Base-by-base conservation (phyloP, 108 stramenopile genomes). In the Fistulifera pelliculosa region DNA sequence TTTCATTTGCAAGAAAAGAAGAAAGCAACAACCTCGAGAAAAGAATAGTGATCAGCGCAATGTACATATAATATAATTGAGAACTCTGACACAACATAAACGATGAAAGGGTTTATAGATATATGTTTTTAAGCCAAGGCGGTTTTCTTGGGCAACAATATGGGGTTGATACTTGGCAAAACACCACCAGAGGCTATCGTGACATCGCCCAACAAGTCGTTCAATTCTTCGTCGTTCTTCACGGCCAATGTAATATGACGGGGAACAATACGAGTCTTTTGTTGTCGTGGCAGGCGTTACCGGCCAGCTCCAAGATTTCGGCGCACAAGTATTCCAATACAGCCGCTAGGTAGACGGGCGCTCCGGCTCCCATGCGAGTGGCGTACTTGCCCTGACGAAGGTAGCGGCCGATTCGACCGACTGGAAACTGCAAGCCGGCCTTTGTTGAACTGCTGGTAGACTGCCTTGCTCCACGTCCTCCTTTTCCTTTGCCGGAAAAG, bases 351-450 rank as follows among this genome's bases (percentile, higher is more conserved):
- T 97, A 97, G 25, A 97, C 94, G n/a, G 93, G 83, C 18, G 96
- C 94, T n/a, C 94, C 94, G 31, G 87, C 90, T 58, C 96, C 96
- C 72, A 96, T 89, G 24, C 94, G 86, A 19, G 76, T 68, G 50
- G 93, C 92, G 76, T 94, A 94, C 56, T 90, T 85, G 49, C 94
- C 96, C 70, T 94, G 85, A 70, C 90, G 93, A 41, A 98, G 73
- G 80, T 76, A 98, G 44, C 96, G 91, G 56, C 80, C 83, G 70
- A 97, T 83, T 79, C 94, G 85, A 62, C 88, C 94, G 23, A 96
- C 96, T 48, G 96, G 96, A 77, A 97, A 97, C 75, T 97, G 96
- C n/a, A 97, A 76, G 41, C 96, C 96, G 19, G 96, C 94, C 79
- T 94, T 95, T 74, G 92, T 63, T 47, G 90, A 90, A 38, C 76